Evolutionary conservation across 148 eudicot genomes (phyloP).

Genomic region (Hydrangea macrophylla): DNA sequence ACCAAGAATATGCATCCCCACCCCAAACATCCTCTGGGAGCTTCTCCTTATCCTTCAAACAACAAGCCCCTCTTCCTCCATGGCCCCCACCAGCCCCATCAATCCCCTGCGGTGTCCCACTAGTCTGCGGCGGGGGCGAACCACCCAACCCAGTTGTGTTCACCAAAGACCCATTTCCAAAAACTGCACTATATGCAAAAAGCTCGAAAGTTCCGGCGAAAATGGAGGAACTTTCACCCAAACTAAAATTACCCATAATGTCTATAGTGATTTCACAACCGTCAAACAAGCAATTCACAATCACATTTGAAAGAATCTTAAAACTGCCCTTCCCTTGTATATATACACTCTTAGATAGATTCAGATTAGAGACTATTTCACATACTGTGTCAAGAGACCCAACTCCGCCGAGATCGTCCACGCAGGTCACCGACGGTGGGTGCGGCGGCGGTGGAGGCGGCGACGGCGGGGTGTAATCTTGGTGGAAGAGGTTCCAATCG

Average conservation of each 20-base stretch:
- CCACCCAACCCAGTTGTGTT: conserved; percentile 84
- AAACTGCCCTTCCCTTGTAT: conserved; percentile 83
- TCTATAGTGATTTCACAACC: conserved; percentile 74
- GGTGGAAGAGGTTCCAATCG: conserved; percentile 29
- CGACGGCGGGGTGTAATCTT: conserved; percentile 84
- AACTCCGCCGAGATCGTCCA: conserved; percentile 74
- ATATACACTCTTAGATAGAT: conserved; percentile 64
- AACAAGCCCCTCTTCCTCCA: conserved; percentile 92
- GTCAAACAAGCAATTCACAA: conserved; percentile 37
- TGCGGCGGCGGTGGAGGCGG: conserved; percentile 96
- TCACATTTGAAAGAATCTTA: conserved; percentile 65
- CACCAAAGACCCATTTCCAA: conserved; percentile 56
- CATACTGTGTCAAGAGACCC: conserved; percentile 88
- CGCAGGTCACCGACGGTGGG: conserved; percentile 83
- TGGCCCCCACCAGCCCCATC: conserved; percentile 97
- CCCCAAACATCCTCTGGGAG: conserved; percentile 91
- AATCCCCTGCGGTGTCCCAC: conserved; percentile 77
- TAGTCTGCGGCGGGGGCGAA: conserved; percentile 71
- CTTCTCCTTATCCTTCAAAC: conserved; percentile 54
- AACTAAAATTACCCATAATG: conserved; percentile 65
- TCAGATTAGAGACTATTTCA: conserved; percentile 63
- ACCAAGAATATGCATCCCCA: conserved; percentile 91
- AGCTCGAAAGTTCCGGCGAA: conserved; percentile 60
- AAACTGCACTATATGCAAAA: conserved; percentile 53
- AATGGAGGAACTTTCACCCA: conserved; percentile 68